These are phyloP conservation scores for Hypoxylon sp. DNA, from an alignment of 2,329 filamentous ascomycete species.

Conservation along the genomic window DNA sequence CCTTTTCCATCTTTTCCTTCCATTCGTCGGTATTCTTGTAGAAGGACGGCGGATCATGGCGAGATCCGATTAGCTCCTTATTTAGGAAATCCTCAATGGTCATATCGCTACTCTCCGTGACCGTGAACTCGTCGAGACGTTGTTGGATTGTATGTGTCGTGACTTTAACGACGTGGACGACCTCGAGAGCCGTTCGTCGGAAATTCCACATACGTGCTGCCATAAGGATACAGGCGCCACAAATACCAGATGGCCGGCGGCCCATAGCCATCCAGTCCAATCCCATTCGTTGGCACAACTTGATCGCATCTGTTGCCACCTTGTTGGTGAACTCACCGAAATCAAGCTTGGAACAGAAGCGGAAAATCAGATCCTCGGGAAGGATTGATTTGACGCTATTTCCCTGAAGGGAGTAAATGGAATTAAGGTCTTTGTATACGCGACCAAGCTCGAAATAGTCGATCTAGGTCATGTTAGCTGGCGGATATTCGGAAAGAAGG, in stretches of 20 bases:
- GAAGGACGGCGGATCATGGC: slow-evolving; percentile 85
- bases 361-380: slow-evolving; percentile 89
- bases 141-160: slow-evolving; percentile 93
- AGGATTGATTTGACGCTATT: slow-evolving; percentile 73
- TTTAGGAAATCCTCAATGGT: slow-evolving; percentile 88
- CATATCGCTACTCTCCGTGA: slow-evolving; percentile 84
- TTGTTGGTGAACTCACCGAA: slow-evolving; percentile 85
- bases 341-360: slow-evolving; percentile 91
- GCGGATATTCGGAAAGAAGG: neutral
- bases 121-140: slow-evolving; percentile 90
- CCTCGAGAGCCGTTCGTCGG: slow-evolving; percentile 88
- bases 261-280: slow-evolving; percentile 98
- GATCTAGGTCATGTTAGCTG: slow-evolving; percentile 58
- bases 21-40: slow-evolving; percentile 74
- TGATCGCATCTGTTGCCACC: slow-evolving; percentile 88
- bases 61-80: slow-evolving; percentile 76
- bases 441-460: slow-evolving; percentile 94
- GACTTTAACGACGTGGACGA: slow-evolving; percentile 98
- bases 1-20: slow-evolving; percentile 63
- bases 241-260: slow-evolving; percentile 91
- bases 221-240: slow-evolving; percentile 92
- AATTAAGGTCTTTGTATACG: slow-evolving; percentile 85
- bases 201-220: slow-evolving; percentile 99
- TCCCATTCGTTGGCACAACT: slow-evolving; percentile 92
- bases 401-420: slow-evolving; percentile 76